Conservation (phyloP, 257 asterid genomes). For the Gentiana straminea region DNA sequence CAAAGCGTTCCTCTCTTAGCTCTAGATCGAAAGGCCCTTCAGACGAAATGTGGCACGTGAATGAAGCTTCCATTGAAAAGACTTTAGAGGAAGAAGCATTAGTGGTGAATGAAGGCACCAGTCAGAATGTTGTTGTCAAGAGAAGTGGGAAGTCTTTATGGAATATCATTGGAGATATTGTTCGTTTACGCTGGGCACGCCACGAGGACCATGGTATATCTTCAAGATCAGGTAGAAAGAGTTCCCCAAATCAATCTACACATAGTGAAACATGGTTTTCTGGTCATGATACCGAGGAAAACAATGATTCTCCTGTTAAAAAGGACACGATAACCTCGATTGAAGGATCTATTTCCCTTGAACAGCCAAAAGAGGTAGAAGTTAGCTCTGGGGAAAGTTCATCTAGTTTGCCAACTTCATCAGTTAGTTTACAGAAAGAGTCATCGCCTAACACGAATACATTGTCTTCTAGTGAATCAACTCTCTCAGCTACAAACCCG, state of each 20-base stretch:
- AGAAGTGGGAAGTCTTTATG: constrained; percentile 74
- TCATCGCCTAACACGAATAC: constrained; percentile 20
- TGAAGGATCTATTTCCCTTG: constrained; percentile 25
- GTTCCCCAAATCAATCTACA: constrained; percentile 62
- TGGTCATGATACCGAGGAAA: constrained; percentile 70
- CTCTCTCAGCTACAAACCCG: constrained; percentile 23
- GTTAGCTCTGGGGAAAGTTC: constrained; percentile 21
- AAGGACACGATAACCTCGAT: constrained; percentile 18
- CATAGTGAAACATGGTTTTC: constrained; percentile 73
- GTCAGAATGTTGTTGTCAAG: constrained; percentile 27
- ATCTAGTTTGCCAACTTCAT: constrained; percentile 27
- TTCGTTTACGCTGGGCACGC: constrained; percentile 52
- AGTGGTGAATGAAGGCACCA: constrained; percentile 27
- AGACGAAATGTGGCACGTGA: constrained; percentile 71
- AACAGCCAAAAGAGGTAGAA: constrained; percentile 23
- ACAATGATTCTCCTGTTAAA: constrained; percentile 24
- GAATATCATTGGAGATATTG: constrained; percentile 53
- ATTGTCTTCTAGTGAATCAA: constrained; percentile 27
- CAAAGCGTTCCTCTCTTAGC: constrained; percentile 25
- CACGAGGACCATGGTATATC: constrained; percentile 46
- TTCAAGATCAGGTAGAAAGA: constrained; percentile 45
- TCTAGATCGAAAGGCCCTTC: constrained; percentile 60
- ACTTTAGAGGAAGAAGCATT: constrained; percentile 24
- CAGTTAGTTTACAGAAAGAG: constrained; percentile 22
- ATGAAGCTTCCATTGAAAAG: constrained; percentile 32